Conservation (phyloP, 306 rosid species). For the Begonia masoniana region DNA sequence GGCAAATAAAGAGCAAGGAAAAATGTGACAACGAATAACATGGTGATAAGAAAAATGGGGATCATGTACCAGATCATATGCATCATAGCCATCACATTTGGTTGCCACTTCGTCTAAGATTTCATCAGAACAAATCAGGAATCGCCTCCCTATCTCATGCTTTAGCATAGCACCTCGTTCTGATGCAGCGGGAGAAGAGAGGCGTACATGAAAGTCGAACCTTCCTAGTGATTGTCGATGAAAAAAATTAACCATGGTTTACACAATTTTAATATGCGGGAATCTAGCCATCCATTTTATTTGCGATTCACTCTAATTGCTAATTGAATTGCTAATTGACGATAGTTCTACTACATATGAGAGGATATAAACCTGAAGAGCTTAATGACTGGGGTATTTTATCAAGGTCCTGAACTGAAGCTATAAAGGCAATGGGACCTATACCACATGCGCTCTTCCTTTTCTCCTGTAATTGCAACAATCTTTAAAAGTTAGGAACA, state of each 20-base stretch:
- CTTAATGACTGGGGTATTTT: conserved; percentile 65
- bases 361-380: conserved; percentile 69
- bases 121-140: conserved; percentile 57
- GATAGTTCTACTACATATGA: conserved; percentile 4
- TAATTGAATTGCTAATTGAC: not conserved
- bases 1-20: not conserved
- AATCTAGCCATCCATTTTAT: not conserved
- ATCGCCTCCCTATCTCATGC: conserved; percentile 72
- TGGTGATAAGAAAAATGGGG: too few relatives aligned
- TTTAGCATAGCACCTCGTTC: conserved; percentile 79
- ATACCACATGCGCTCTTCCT: conserved; percentile 19
- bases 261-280: not conserved
- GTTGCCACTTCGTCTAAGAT: conserved; percentile 63
- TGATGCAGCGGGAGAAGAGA: conserved; percentile 82
- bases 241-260: too few relatives aligned
- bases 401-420: conserved; percentile 31
- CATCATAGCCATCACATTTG: conserved; percentile 94
- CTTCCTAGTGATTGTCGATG: conserved; percentile 37
- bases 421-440: not conserved
- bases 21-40: conserved; percentile 7
- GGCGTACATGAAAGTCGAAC: conserved; percentile 78
- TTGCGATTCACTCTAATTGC: not conserved
- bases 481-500: too few relatives aligned
- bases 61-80: conserved; percentile 78
- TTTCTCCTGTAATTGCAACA: conserved; percentile 37